Conservation (phyloP, 495 filamentous ascomycete genomes). For the Penicillium pancosmium region DNA sequence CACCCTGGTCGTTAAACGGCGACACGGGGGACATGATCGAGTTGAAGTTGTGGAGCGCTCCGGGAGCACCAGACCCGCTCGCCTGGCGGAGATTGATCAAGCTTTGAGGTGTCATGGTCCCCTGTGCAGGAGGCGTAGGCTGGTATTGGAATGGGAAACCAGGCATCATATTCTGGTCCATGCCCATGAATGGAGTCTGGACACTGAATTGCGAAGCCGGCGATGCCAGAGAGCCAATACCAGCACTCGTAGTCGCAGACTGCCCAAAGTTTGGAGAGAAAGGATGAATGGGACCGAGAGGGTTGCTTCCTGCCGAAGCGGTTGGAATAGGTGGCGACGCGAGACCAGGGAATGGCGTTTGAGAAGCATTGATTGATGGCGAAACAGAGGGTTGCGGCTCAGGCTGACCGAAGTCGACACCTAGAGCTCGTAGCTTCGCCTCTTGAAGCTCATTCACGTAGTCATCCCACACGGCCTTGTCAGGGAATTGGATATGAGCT, state of each 20-base stretch:
- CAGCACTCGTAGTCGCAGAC: conserved; percentile 58
- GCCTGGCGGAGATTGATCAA: conserved; percentile 45
- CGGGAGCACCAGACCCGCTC: conserved; percentile 33
- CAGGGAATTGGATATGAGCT: conserved; percentile 73
- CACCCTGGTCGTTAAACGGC: conserved; percentile 41
- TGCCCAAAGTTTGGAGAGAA: conserved; percentile 52
- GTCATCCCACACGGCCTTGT: conserved; percentile 74
- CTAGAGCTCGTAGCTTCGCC: conserved; percentile 86
- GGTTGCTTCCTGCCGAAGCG: conserved; percentile 48
- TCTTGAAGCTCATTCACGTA: conserved; percentile 83
- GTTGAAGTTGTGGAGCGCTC: conserved; percentile 39
- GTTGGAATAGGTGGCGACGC: conserved; percentile 58
- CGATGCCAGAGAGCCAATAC: conserved; percentile 60
- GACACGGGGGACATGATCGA: conserved; percentile 51
- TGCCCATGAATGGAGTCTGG: conserved; percentile 46
- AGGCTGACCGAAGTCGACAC: conserved; percentile 76
- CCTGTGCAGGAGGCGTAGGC: conserved; percentile 47
- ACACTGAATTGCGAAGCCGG: conserved; percentile 53
- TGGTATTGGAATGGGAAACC: conserved; percentile 49
- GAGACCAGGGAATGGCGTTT: conserved; percentile 57
- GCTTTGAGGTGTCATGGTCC: conserved; percentile 47
- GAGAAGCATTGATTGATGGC: conserved; percentile 64
- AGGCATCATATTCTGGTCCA: conserved; percentile 42
- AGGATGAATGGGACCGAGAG: conserved; percentile 36
- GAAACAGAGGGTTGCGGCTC: conserved; percentile 71